Conservation (phyloP, 2,329 filamentous ascomycete genomes). For the Sclerotinia minor region DNA sequence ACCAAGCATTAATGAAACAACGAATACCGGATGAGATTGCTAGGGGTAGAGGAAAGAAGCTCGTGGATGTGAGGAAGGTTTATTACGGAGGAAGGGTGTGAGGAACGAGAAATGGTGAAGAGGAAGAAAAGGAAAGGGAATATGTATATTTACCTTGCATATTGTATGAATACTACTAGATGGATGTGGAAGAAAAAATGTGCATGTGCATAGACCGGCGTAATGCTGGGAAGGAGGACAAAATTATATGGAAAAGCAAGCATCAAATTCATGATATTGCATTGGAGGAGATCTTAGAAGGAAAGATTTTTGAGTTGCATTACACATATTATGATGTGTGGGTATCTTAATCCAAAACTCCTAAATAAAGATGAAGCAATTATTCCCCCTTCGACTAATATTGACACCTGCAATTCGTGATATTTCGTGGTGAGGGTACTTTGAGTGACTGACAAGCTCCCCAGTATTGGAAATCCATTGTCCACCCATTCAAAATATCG, state of each 20-base stretch:
- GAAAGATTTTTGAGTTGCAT: slow-evolving; percentile 15
- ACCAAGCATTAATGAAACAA: slow-evolving; percentile 80
- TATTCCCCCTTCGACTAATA: not conserved
- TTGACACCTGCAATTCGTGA: slow-evolving; percentile 21
- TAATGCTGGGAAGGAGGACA: slow-evolving; percentile 6
- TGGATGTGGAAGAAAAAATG: slow-evolving; percentile 14
- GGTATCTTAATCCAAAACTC: slow-evolving; percentile 20
- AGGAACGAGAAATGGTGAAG: slow-evolving; percentile 23
- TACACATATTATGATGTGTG: slow-evolving; percentile 19
- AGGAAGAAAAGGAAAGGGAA: not conserved
- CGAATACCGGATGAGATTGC: slow-evolving; percentile 87
- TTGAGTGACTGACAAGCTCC: too few relatives aligned
- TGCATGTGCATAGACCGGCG: slow-evolving; percentile 32
- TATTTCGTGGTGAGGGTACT: not conserved
- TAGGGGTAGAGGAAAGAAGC: slow-evolving; percentile 84
- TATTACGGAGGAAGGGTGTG: slow-evolving; percentile 75
- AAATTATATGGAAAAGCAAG: slow-evolving; percentile 16
- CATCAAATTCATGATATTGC: slow-evolving; percentile 13
- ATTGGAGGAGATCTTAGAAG: not conserved
- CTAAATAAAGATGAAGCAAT: slow-evolving; percentile 22
- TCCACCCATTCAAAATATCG: too few relatives aligned
- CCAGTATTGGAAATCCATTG: not conserved
- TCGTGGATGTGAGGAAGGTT: slow-evolving; percentile 94
- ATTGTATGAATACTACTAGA: slow-evolving; percentile 50
- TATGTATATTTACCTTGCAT: slow-evolving; percentile 41